Base-by-base conservation (phyloP, 23 red algal species). In the Gracilaria vermiculophylla region DNA sequence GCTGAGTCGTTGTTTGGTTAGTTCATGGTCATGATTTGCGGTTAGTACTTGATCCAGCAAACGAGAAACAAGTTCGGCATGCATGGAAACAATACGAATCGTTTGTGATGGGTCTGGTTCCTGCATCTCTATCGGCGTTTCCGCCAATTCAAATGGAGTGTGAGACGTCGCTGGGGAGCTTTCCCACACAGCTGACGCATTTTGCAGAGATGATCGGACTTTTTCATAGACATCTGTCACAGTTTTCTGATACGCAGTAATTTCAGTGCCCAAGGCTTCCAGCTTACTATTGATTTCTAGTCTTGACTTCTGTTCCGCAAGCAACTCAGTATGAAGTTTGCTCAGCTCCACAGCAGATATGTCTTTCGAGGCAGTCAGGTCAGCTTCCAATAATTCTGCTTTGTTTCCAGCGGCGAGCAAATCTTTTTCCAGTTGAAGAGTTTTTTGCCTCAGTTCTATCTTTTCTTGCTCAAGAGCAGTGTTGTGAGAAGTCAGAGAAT, bases 241-340 rank as follows among this genome's bases (percentile, higher is more conserved):
- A 2, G 17, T 31, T 28, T 36, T 48, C 24, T 29, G 67, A 40
- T 73, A 48, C 20, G 20, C 25, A 16, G 36, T 23, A 24, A 70
- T 54, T 1, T 48, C 66, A 62, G n/a, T 65, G 53, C 67, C 52
- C 21, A 88, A 25, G 20, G 51, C 33, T 34, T 12, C 62, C 20
- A 85, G 24, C 24, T 71, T 69, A 16, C 33, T 57, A 20, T 17
- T 32, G 5, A 23, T 27, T 36, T 67, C 62, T 71, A 36, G 47
- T 36, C 72, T 76, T 51, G 69, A 44, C 14, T 88, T 88, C 66
- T 88, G 70, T 47, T 88, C 84, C 19, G 69, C 69, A 20, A 70
- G 12, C n/a, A 88, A 53, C 70, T 88, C 72, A 25, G 70, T 52
- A 34, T 76, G 58, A 2, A 62, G 69, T 4, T 77, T 0, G 34